phyloP scores from a whole-genome alignment of 306 rosid genomes.

The Vicia villosa region DNA sequence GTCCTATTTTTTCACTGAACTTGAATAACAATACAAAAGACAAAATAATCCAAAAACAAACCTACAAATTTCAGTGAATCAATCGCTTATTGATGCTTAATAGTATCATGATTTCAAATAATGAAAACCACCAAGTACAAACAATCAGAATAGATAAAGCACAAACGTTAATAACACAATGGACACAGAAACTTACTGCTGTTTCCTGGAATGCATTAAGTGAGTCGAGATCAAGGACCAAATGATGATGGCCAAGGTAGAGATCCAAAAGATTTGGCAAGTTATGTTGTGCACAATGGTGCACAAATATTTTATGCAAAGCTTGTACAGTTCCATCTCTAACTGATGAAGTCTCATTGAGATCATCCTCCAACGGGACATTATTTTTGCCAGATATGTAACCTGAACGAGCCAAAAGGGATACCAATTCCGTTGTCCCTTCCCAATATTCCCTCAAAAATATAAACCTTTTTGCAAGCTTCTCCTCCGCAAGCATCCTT shows the following conservation, averaged over 20 bases:
- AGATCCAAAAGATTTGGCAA: constrained; percentile 89
- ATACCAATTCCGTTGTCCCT: constrained; percentile 69
- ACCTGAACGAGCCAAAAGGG: constrained; percentile 83
- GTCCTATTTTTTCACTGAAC: not conserved
- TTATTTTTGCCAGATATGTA: constrained; percentile 51
- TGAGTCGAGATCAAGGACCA: constrained; percentile 65
- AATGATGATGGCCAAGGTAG: constrained; percentile 74
- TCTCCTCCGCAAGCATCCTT: constrained; percentile 74
- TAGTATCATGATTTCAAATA: constrained; percentile 27
- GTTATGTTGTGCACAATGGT: constrained; percentile 69
- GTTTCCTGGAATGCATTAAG: constrained; percentile 69
- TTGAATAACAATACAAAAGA: constrained; percentile 9
- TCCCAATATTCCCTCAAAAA: constrained; percentile 92
- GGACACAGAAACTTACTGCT: constrained; percentile 69
- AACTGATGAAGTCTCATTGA: constrained; percentile 47
- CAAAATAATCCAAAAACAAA: constrained; percentile 17
- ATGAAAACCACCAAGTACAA: constrained; percentile 29
- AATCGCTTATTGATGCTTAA: constrained; percentile 31
- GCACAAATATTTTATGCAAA: constrained; percentile 68
- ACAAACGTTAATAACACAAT: constrained; percentile 36
- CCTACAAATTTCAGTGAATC: constrained; percentile 29
- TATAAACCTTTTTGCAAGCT: constrained; percentile 71
- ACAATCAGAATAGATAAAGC: constrained; percentile 35
- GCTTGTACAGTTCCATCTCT: constrained; percentile 57
- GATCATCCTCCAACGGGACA: constrained; percentile 46